Conservation (phyloP, 2,329 filamentous ascomycete species). For the Corniculantispora saksenae region DNA sequence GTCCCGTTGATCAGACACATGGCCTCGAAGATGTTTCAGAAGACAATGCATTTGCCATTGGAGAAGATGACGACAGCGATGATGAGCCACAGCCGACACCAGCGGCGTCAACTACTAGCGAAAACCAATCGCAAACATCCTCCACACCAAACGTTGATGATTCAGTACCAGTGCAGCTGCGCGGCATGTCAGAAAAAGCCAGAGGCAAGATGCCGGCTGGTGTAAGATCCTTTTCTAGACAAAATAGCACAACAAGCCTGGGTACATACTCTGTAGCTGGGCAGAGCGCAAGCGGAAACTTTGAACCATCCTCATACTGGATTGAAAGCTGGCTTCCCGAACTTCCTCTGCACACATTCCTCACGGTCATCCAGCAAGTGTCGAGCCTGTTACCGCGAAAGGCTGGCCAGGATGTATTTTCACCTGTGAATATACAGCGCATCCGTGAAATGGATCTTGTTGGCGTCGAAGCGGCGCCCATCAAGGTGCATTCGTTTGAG, state of each 20-base stretch:
- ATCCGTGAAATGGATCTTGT: constrained; percentile 65
- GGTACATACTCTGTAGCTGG: constrained; percentile 62
- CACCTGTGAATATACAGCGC: constrained; percentile 50
- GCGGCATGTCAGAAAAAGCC: constrained; percentile 96
- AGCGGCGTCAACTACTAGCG: constrained; percentile 64
- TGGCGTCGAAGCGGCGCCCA: constrained; percentile 71
- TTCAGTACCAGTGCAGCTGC: constrained; percentile 76
- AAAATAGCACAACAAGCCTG: constrained; percentile 85
- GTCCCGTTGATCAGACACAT: constrained; percentile 25
- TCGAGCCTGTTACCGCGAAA: constrained; percentile 56
- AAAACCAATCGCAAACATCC: constrained; percentile 64
- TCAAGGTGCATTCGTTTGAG: constrained; percentile 86
- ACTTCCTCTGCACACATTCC: constrained; percentile 81
- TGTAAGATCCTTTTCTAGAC: constrained; percentile 78
- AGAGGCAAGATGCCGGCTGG: constrained; percentile 92
- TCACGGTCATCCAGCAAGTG: constrained; percentile 73
- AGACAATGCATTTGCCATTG: constrained; percentile 82
- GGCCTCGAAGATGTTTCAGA: constrained; percentile 49
- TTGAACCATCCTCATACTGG: constrained; percentile 81
- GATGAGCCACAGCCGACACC: constrained; percentile 56
- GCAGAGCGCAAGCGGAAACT: constrained; percentile 59
- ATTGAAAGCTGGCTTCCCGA: constrained; percentile 94
- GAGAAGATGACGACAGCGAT: constrained; percentile 58
- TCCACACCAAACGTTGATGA: constrained; percentile 72
- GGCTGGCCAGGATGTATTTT: constrained; percentile 43